phyloP scores from a whole-genome alignment of 352 stramenopile species.

The Thalassiosira delicatula region DNA sequence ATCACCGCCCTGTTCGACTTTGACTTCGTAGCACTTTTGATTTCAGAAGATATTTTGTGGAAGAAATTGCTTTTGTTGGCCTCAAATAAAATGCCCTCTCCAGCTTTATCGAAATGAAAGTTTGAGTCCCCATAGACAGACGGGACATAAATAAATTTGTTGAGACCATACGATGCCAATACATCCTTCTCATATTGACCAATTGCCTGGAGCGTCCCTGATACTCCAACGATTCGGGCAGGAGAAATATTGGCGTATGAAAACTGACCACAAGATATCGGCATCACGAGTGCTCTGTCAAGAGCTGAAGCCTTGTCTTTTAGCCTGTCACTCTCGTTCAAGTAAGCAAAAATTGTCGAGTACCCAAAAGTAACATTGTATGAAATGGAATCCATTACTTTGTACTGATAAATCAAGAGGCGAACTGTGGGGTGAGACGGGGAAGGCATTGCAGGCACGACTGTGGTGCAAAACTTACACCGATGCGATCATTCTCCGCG shows the following conservation, averaged over 20 bases:
- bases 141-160: conserved; percentile 68
- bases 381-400: conserved; percentile 74
- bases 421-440: too few species aligned
- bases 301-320: conserved; percentile 53
- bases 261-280: conserved; percentile 77
- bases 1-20: conserved; percentile 75
- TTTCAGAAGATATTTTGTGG: conserved; percentile 68
- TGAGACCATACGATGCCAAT: conserved; percentile 68
- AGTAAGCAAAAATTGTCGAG: conserved; percentile 75
- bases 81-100: conserved; percentile 69
- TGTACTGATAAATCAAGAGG: too few species aligned
- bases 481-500: conserved; percentile 64
- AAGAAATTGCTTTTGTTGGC: conserved; percentile 59
- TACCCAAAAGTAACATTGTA: conserved; percentile 76
- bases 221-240: conserved; percentile 73
- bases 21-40: conserved; percentile 51
- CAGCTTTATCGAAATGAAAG: conserved; percentile 74
- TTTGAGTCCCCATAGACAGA: conserved; percentile 75
- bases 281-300: conserved; percentile 54
- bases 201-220: conserved; percentile 73
- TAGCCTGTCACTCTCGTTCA: conserved; percentile 43
- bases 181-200: conserved; percentile 66
- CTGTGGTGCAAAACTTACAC: too few species aligned
- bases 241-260: conserved; percentile 79
- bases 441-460: too few species aligned